These are phyloP conservation scores for Colletotrichum karsti DNA, from an alignment of 2,329 filamentous ascomycete species.

Conservation along the genomic window DNA sequence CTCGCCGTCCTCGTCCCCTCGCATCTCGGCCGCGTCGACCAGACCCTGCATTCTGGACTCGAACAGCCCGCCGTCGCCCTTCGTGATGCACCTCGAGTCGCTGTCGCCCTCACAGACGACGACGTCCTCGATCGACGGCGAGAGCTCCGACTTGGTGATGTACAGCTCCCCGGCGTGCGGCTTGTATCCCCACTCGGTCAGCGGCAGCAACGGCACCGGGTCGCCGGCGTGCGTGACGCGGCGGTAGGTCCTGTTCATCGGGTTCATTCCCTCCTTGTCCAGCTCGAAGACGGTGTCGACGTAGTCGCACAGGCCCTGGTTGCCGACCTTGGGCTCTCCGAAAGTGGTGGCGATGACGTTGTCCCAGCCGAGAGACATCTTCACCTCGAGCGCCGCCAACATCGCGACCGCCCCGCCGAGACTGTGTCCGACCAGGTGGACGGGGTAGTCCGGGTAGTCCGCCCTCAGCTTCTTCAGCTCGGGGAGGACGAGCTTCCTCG, in stretches of 20 bases:
- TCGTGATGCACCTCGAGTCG: constrained; percentile 77
- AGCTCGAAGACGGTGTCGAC: constrained; percentile 63
- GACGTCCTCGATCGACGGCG: constrained; percentile 76
- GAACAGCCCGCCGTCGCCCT: constrained; percentile 53
- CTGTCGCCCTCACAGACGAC: constrained; percentile 74
- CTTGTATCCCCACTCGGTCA: constrained; percentile 87
- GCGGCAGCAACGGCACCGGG: constrained; percentile 86
- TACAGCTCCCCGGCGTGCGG: constrained; percentile 90
- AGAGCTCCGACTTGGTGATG: constrained; percentile 76
- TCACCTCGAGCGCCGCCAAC: constrained; percentile 84
- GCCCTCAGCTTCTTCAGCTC: constrained; percentile 67
- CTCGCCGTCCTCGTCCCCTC: background rate
- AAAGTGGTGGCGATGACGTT: constrained; percentile 87
- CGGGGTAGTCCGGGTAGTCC: constrained; percentile 73
- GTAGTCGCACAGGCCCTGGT: constrained; percentile 62
- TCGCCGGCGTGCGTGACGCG: constrained; percentile 88
- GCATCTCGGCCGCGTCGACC: constrained; percentile 6
- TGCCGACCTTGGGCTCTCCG: constrained; percentile 81
- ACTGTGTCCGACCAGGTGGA: constrained; percentile 89
- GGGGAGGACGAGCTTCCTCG: constrained; percentile 74
- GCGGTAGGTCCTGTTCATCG: constrained; percentile 60
- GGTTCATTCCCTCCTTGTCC: constrained; percentile 32
- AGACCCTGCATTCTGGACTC: constrained; percentile 34
- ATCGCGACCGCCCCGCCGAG: constrained; percentile 92
- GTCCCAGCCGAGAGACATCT: constrained; percentile 75